Evolutionary conservation across 176 grass and related monocot species (phyloP).

Genomic region (Avena atlantica): DNA sequence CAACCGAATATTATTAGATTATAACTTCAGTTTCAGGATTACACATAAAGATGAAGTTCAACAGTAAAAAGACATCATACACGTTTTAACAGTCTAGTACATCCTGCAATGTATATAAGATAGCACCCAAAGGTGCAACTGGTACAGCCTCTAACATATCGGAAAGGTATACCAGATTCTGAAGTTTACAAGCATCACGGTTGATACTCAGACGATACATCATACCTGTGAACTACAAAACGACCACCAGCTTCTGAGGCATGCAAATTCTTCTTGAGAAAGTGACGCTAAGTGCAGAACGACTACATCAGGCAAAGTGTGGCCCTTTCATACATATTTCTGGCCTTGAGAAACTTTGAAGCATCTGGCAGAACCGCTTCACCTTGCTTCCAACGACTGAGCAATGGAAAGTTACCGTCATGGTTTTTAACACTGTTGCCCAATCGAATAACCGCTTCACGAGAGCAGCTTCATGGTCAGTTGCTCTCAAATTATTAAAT

Average conservation of each 20-base stretch:
- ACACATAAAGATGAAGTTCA: no score
- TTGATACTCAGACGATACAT: background rate
- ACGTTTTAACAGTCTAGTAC: background rate
- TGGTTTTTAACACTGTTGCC: background rate
- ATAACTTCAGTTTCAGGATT: background rate
- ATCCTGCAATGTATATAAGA: background rate
- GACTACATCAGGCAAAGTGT: background rate
- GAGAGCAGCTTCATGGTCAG: background rate
- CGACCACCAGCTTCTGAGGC: background rate
- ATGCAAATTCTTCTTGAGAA: background rate
- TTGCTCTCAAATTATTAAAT: background rate
- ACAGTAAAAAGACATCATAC: background rate
- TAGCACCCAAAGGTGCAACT: background rate
- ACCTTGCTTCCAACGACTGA: background rate
- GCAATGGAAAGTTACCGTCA: background rate
- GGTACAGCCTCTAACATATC: background rate
- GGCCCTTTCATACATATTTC: background rate
- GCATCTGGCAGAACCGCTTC: background rate
- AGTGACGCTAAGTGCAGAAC: background rate
- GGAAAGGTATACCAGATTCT: background rate
- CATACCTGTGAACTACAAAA: background rate
- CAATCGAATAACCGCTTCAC: slow-evolving; percentile 13
- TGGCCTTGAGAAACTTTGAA: background rate
- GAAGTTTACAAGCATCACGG: background rate
- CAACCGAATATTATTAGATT: background rate